These are phyloP conservation scores for Jatropha podagrica DNA, from an alignment of 441 rosid species.

Conservation along the genomic window DNA sequence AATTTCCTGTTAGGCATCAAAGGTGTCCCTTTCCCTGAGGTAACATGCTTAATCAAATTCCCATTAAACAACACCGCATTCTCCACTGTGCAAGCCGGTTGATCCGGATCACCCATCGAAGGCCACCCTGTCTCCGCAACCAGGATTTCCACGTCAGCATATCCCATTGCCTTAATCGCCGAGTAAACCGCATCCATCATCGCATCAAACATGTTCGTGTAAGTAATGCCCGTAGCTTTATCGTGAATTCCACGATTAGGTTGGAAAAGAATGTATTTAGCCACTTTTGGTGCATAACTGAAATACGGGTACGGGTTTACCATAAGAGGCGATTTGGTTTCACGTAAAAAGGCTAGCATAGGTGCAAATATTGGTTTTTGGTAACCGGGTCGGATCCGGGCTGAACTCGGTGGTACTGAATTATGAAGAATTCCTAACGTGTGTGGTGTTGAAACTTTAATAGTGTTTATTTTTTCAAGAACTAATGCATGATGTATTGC, in stretches of 20 bases:
- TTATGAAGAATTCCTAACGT: constrained; percentile 56
- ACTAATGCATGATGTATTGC: constrained; percentile 49
- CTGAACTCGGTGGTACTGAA: constrained; percentile 63
- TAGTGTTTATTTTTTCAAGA: constrained; percentile 2
- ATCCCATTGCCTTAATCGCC: constrained; percentile 63
- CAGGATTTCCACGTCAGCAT: constrained; percentile 48
- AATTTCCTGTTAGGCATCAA: constrained; percentile 63
- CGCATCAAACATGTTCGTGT: constrained; percentile 78
- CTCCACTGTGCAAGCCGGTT: constrained; percentile 42
- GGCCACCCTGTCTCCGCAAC: constrained; percentile 88
- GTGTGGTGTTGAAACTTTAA: constrained; percentile 51
- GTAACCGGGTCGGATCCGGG: constrained; percentile 54
- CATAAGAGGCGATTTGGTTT: constrained; percentile 69
- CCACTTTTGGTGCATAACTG: constrained; percentile 45
- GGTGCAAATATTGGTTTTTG: constrained; percentile 52
- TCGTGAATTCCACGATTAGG: constrained; percentile 55
- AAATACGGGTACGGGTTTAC: constrained; percentile 81
- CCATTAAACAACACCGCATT: constrained; percentile 51
- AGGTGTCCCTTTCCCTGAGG: constrained; percentile 63
- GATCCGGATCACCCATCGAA: constrained; percentile 48
- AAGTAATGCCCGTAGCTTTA: constrained; percentile 41
- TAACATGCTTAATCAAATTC: constrained; percentile 50
- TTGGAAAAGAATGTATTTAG: constrained; percentile 57
- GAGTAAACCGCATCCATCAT: constrained; percentile 66
- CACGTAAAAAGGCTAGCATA: constrained; percentile 56